Evolutionary conservation across 768 basidiomycete genomes (phyloP), one percentile per base, ranked within the genome.

Genomic region (Cyclocybe cylindracea): DNA sequence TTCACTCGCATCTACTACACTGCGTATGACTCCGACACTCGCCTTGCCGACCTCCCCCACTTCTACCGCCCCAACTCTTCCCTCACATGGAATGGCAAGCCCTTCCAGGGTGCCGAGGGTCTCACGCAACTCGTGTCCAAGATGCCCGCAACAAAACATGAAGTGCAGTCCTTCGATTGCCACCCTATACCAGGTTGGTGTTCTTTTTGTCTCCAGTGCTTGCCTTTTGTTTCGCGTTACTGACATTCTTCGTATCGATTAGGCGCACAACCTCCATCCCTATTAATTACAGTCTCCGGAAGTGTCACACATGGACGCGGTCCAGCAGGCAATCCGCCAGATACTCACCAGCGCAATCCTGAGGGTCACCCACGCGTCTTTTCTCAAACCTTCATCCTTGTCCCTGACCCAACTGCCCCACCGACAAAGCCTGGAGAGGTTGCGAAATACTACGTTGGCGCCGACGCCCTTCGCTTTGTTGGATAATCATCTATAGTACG

Each of bases 81-180:
- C 2, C 64, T 93, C 59, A 84, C 86, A 41, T 94, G 91, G 91
- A 94, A 94, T 58, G 91, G 91, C 10, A 89, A 82, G 50, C 87
- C 89, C 3, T 85, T 85, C 51, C 83, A 87, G 56, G 91, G 91
- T 3, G 67, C 75, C 5, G 86, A 86, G 16, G 89, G 86, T 2
- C 73, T 93, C 41, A 78, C 77, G 48, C 76, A 82, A 50, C 77
- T 92, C 39, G 76, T 91, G 18, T 70, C 79, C 57, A 82, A 80
- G 46, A 91, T 91, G 85, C 90, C 90, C 2, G 72, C 74, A 14
- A 90, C 91, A 24, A 89, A 84, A 57, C 91, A 94, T 59, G 92
- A 94, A 52, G 78, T 94, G 14, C 87, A 90, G 65, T 91, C 89
- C 13, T 91, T 91, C 57, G 92, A 94, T 65, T 94, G 92, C 60